Conservation (phyloP, 176 grass and related monocot species). For the Phoenix dactylifera region DNA sequence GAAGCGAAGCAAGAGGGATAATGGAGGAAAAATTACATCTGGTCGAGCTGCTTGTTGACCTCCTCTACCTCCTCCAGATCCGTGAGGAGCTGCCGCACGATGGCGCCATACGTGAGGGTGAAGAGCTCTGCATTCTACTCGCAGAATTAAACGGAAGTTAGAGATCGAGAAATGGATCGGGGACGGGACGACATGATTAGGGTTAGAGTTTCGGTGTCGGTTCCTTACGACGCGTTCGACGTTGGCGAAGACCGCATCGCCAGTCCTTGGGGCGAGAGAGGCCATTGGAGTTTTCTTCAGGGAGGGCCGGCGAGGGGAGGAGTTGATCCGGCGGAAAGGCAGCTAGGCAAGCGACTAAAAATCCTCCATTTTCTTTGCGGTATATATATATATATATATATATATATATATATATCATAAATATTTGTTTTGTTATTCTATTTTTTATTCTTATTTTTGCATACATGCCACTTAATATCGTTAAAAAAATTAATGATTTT, state of each 20-base stretch:
- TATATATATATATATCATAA: too few species aligned
- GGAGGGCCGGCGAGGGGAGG: too few species aligned
- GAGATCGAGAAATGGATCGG: neutral
- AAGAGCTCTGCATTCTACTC: constrained; percentile 87
- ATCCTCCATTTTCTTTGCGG: too few species aligned
- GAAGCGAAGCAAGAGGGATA: neutral
- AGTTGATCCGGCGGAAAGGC: too few species aligned
- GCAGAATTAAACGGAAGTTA: neutral
- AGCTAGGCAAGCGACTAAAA: too few species aligned
- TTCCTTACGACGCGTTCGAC: constrained; percentile 86
- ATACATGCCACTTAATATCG: too few species aligned
- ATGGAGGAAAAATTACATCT: constrained; percentile 44
- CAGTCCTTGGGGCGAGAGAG: constrained; percentile 53
- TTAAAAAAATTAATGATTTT: too few species aligned
- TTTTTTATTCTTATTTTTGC: too few species aligned
- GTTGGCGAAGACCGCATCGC: constrained; percentile 89
- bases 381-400: too few species aligned
- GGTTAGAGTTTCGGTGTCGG: neutral
- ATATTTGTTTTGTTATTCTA: too few species aligned
- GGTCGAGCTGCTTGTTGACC: constrained; percentile 99
- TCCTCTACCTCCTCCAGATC: constrained; percentile 98
- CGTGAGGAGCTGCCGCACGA: constrained; percentile 88
- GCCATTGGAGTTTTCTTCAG: constrained; percentile 21
- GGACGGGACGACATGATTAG: neutral
- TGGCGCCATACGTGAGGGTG: constrained; percentile 92